Base-by-base conservation (phyloP, 306 rosid genomes). In the Luffa acutangula region DNA sequence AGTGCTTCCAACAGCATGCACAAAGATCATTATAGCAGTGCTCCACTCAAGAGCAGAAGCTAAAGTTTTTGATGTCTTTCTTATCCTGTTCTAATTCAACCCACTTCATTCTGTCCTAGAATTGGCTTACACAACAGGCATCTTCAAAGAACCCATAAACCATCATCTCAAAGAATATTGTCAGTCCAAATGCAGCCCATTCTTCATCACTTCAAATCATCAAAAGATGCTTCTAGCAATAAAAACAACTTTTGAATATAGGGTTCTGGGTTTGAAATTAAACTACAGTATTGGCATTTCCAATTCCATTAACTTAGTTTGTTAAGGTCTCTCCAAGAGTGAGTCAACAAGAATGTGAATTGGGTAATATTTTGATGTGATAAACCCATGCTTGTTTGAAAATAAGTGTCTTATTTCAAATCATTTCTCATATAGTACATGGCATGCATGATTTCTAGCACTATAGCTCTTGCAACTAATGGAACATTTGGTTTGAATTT, bases 21-120 rank as follows among this genome's bases (percentile, higher is more conserved):
- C 66, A 70, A 42, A 46, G 9, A 25, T 12, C 57, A 70, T 70
- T 43, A 21, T 71, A 10, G 58, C 56, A 71, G 58, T 25, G 77
- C 77, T 70, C 77, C 77, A 71, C 77, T 71, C 21, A 25, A 71
- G 42, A 71, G 41, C 52, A 43, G 77, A 46, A 71, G 57, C 41
- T 48, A 71, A 12, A 71, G 77, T 25, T 46, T 21, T 18, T 10
- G 2, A 8, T 33, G 73, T n/a, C 6, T 69, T 43, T 69, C 75
- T 69, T n/a, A 69, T 69, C 37, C 9, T 43, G 76, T 70, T 45
- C 5, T 70, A 42, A 21, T 70, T 70, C 76, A 70, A 45, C 76
- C 77, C 77, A 71, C 77, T 71, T 46, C 37, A 45, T 71, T 46
- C 57, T 71, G 77, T 46, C 77, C 58, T 18, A 45, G 41, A 71